A percentile compares a stretch with the other conserved stretches of the same genome.
Conservation (phyloP, 2,329 filamentous ascomycete genomes). For the Fusarium austroafricanum region DNA sequence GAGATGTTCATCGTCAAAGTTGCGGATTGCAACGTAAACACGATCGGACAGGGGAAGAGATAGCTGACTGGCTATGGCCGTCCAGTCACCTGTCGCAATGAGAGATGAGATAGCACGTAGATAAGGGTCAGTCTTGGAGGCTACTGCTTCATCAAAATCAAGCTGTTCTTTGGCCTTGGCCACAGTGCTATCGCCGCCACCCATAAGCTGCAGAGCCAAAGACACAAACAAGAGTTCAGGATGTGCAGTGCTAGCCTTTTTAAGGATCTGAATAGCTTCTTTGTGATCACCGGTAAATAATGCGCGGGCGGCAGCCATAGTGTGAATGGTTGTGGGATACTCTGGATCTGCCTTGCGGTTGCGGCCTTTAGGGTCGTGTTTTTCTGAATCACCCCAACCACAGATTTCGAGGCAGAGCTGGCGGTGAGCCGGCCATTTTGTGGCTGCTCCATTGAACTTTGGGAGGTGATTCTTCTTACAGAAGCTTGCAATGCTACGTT, state of each 20-base stretch:
- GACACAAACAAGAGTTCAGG: slow-evolving; percentile 76
- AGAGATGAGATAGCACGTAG: slow-evolving; percentile 82
- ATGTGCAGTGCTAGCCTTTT: slow-evolving; percentile 71
- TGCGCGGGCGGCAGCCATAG: slow-evolving; percentile 80
- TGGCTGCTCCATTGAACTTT: slow-evolving; percentile 71
- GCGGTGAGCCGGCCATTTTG: slow-evolving; percentile 75
- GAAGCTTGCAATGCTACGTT: slow-evolving; percentile 71
- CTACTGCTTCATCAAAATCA: slow-evolving; percentile 68
- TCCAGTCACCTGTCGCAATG: slow-evolving; percentile 82
- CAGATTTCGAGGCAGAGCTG: slow-evolving; percentile 82
- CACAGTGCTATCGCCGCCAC: slow-evolving; percentile 59
- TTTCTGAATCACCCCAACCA: slow-evolving; percentile 73
- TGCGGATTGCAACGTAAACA: slow-evolving; percentile 76
- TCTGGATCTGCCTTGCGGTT: slow-evolving; percentile 58
- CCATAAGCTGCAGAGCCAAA: slow-evolving; percentile 72
- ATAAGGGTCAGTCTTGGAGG: slow-evolving; percentile 79
- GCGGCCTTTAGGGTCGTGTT: slow-evolving; percentile 57
- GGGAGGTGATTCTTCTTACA: slow-evolving; percentile 72
- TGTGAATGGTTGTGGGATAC: slow-evolving; percentile 68
- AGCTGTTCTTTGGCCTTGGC: slow-evolving; percentile 62
- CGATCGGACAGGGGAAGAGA: slow-evolving; percentile 81
- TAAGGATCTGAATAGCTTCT: slow-evolving; percentile 76
- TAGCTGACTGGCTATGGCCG: slow-evolving; percentile 76
- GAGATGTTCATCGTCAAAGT: slow-evolving; percentile 71
- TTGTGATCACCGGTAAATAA: slow-evolving; percentile 78